Percentiles rank a stretch among this genome's conserved stretches.
phyloP scores from a whole-genome alignment of 1,139 yeast genomes.

The Kluyveromyces sp. region DNA sequence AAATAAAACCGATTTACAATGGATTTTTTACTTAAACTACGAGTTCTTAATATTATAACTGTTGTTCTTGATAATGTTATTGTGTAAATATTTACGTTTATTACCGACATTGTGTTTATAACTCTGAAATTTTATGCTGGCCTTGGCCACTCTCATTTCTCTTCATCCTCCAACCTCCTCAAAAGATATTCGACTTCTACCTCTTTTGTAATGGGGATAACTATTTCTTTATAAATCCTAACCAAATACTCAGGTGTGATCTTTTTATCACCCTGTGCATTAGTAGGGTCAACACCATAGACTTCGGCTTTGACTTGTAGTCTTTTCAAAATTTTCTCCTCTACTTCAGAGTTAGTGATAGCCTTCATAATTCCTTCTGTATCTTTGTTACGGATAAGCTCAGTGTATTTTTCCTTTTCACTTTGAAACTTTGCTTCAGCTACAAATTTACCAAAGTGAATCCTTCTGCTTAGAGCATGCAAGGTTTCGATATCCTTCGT shows the following conservation, averaged over 20 bases:
- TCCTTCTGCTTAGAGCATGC: conserved; percentile 86
- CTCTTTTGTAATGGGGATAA: conserved; percentile 88
- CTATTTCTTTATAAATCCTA: conserved; percentile 72
- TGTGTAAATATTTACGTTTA: not conserved
- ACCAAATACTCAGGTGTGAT: conserved; percentile 78
- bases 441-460: conserved; percentile 94
- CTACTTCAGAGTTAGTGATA: conserved; percentile 83
- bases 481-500: conserved; percentile 77
- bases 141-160: not conserved
- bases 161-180: conserved; percentile 66
- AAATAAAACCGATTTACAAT: not conserved
- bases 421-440: conserved; percentile 85
- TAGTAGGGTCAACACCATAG: conserved; percentile 83
- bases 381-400: conserved; percentile 59
- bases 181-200: conserved; percentile 89
- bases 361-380: conserved; percentile 65
- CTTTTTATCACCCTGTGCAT: conserved; percentile 63
- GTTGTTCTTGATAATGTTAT: no score
- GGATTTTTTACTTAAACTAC: not conserved
- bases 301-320: conserved; percentile 71
- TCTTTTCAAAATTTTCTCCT: conserved; percentile 71
- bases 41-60: no score
- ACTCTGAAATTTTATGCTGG: not conserved
- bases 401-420: conserved; percentile 56
- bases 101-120: not conserved